Percentiles rank a stretch among this genome's conserved stretches.
Evolutionary conservation across 345 rosid genomes (phyloP).

Genomic region (Capsella bursapastoris): DNA sequence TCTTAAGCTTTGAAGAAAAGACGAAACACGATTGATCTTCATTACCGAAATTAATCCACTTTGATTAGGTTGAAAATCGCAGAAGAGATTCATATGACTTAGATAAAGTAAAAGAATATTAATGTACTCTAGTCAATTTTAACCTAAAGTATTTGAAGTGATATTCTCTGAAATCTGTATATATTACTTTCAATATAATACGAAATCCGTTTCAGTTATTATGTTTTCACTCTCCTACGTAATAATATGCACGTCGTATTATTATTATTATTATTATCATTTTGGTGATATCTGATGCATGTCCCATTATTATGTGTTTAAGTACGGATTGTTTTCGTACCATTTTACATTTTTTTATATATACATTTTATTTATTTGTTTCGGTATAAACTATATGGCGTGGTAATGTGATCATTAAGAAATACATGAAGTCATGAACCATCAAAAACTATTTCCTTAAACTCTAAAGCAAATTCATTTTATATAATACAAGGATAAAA

Average conservation of each 20-base stretch:
- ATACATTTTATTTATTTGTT: background rate
- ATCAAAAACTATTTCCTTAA: background rate
- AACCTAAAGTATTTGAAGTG: background rate
- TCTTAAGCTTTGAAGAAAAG: background rate
- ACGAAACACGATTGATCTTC: background rate
- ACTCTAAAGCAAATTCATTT: background rate
- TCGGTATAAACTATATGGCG: background rate
- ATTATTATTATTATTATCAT: background rate
- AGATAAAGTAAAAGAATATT: background rate
- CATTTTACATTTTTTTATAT: background rate
- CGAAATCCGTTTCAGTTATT: background rate
- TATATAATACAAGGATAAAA: background rate
- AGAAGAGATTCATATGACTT: background rate
- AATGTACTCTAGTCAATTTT: background rate
- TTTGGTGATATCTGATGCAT: background rate
- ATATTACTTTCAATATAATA: background rate
- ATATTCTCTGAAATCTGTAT: background rate
- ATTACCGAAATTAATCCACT: slow-evolving; percentile 6
- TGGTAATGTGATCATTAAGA: background rate
- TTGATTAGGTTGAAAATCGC: background rate
- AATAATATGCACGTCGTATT: background rate
- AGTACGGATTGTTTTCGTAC: slow-evolving; percentile 1
- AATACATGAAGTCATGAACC: background rate
- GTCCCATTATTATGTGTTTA: background rate
- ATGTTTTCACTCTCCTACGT: background rate